Evolutionary conservation across 352 stramenopile species (phyloP), one percentile per base, ranked within the genome.

Genomic region (Phytophthora pini): DNA sequence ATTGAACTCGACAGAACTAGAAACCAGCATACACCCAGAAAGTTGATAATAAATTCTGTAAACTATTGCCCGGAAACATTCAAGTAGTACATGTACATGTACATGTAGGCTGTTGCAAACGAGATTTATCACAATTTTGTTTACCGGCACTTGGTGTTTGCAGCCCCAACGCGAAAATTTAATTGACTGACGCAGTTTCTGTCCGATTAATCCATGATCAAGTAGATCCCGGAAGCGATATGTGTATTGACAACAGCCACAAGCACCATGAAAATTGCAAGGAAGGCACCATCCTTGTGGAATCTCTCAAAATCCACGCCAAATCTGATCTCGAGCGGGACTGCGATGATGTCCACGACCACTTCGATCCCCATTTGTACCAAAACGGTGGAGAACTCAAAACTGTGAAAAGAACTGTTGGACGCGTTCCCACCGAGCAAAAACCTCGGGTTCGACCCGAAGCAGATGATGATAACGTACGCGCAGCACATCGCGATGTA

Each of bases 401-500:
- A 44, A 29, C 50, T 31, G 56, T 67, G 48, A 4, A 32, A 45
- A 9, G 27, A 49, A 5, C 22, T 64, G 36, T 12, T 63, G 2
- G 58, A 56, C 41, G 60, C 32, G 9, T 70, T 65, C 5, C 56
- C 58, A 31, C 51, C 41, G 2, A 66, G 29, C 5, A 48, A 32
- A 50, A 71, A 71, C 15, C 63, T 47, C 4, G 56, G 56, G 13
- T 67, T 59, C 7, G 63, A 66, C 0, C 63, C 63, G 36, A 67
- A 67, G 36, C 48, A 71, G 22, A 71, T 45, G 27, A 58, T 61
- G n/a, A 71, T 61, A 26, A 61, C 63, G 38, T 71, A 71, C 11
- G 77, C 59, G 17, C 65, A 65, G 32, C 61, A 70, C 56, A 82
- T 80, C 5, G 74, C 77, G 36, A 85, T 82, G 41, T 79, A 82